These are phyloP conservation scores for sorghum (Sorghum bicolor) DNA, from an alignment of 176 grass and related monocot species.

Conservation along the genomic window Sorghum_bicolor_NCBIv3 NC_012876.2:8225001-8225500, in stretches of 20 bases:
- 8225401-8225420: slow-evolving; percentile 53
- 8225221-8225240: slow-evolving; percentile 22
- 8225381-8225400: slow-evolving; percentile 63
- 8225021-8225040: slow-evolving; percentile 61
- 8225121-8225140: too few species aligned
- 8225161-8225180: too few species aligned
- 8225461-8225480: too few species aligned
- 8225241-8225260: slow-evolving; percentile 35
- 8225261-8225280: slow-evolving; percentile 36
- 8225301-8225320: slow-evolving; percentile 45
- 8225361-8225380: slow-evolving; percentile 36
- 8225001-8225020: slow-evolving; percentile 58
- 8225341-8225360: slow-evolving; percentile 53
- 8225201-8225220: too few species aligned
- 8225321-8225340: slow-evolving; percentile 59
- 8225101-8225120: background rate
- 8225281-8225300: slow-evolving; percentile 55
- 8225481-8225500: too few species aligned
- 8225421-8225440: slow-evolving; percentile 51
- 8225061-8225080: slow-evolving; percentile 47
- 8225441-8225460: too few species aligned
- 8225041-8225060: slow-evolving; percentile 42
- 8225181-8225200: too few species aligned
- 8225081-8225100: background rate
- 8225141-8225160: too few species aligned